Conservation (phyloP, 192 early-diverging fungal species). For the Linnemannia elongata region DNA sequence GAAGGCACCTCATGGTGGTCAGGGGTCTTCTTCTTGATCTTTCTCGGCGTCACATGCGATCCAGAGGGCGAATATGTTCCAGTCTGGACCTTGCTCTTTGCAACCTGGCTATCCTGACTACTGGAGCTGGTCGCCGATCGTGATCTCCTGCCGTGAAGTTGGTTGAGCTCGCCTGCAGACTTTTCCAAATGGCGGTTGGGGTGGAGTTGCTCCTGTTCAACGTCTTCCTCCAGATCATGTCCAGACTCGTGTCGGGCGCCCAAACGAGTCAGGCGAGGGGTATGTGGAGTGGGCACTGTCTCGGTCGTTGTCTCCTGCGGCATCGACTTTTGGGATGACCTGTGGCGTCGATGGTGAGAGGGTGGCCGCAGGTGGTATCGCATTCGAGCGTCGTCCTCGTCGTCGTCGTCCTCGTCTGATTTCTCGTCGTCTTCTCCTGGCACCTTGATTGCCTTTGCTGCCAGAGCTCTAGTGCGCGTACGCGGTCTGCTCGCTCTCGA, state of each 20-base stretch:
- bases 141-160: slow-evolving; percentile 36
- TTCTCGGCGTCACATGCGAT: slow-evolving; percentile 24
- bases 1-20: slow-evolving; percentile 40
- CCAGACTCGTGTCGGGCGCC: slow-evolving; percentile 54
- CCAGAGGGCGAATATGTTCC: slow-evolving; percentile 26
- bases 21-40: slow-evolving; percentile 42
- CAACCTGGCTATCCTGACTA: slow-evolving; percentile 40
- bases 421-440: slow-evolving; percentile 31
- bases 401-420: slow-evolving; percentile 48
- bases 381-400: slow-evolving; percentile 30
- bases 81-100: slow-evolving; percentile 10
- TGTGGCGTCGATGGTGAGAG: slow-evolving; percentile 31
- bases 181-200: slow-evolving; percentile 24
- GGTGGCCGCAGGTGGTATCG: slow-evolving; percentile 45
- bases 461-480: slow-evolving; percentile 22
- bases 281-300: background rate
- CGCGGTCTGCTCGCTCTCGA: slow-evolving; percentile 39
- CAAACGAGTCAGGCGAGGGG: slow-evolving; percentile 49
- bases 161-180: background rate
- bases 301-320: background rate
- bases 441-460: slow-evolving; percentile 29
- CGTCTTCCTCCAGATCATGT: slow-evolving; percentile 41
- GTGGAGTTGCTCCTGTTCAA: slow-evolving; percentile 25
- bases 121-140: slow-evolving; percentile 48
- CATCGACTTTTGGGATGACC: slow-evolving; percentile 25